Conservation (phyloP, 306 rosid species). For the Begonia masoniana region DNA sequence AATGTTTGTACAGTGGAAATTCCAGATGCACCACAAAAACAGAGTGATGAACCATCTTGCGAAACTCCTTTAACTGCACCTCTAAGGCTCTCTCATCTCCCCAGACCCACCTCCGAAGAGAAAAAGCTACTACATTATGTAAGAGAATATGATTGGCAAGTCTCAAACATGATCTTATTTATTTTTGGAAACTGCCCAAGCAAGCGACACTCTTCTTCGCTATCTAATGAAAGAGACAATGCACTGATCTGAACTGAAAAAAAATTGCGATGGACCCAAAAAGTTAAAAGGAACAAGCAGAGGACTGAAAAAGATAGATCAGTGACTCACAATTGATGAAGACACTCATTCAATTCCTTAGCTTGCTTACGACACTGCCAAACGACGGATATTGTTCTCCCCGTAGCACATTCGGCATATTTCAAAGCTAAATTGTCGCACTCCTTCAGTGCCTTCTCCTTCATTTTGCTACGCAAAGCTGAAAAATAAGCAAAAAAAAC, state of each 20-base stretch:
- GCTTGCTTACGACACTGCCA: constrained; percentile 76
- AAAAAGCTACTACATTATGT: too few species aligned
- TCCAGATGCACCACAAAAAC: too few species aligned
- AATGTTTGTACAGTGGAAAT: too few species aligned
- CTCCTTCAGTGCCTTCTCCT: constrained; percentile 76
- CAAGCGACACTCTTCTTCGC: too few species aligned
- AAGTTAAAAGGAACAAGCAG: background rate
- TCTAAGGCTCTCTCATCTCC: too few species aligned
- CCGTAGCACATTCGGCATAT: constrained; percentile 76
- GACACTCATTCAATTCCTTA: constrained; percentile 68
- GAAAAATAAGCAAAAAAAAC: constrained; percentile 1
- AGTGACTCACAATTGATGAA: constrained; percentile 65
- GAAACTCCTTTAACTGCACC: too few species aligned
- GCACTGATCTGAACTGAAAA: background rate
- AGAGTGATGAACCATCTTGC: too few species aligned
- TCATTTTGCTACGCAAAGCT: constrained; percentile 96
- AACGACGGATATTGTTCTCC: constrained; percentile 75
- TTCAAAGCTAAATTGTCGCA: constrained; percentile 55
- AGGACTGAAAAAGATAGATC: constrained; percentile 4
- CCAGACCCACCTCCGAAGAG: too few species aligned
- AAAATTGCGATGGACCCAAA: background rate
- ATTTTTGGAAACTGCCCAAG: too few species aligned
- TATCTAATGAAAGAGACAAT: background rate
- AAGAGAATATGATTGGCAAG: background rate
- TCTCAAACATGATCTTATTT: background rate